Evolutionary conservation across 805 yeast species (phyloP), one percentile per base, ranked within the genome.

Genomic region (Nakazawaea populi): DNA sequence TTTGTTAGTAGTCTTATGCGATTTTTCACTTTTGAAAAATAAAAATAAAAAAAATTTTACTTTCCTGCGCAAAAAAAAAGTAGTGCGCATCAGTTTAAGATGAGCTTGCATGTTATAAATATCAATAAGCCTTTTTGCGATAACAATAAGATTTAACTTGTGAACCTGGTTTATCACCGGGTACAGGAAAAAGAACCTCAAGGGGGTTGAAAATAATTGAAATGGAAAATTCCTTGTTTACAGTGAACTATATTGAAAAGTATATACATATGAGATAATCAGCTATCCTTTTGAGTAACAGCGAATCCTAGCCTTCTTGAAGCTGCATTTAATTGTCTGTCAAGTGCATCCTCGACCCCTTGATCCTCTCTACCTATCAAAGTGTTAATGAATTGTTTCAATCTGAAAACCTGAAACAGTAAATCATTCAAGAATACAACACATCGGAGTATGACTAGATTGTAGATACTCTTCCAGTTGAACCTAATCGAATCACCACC

Each of bases 321-420:
- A 10, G 76, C 71, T 37, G 70, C 68, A 45, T 67, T 65, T 63
- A 74, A 61, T 52, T 72, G 70, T 36, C 62, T 59, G 47, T 78
- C 82, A 42, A 77, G 67, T 42, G 63, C 64, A 47, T 74, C 80
- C 56, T 78, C 83, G 5, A 68, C 60, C 5, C 77, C 79, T 29
- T 58, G 54, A 4, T 63, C 66, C 38, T 62, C 62, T 3, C 40
- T 51, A 6, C 54, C 50, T 32, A 47, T 31, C 6, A 51, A 6
- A 43, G 30, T 27, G 45, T 12, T 7, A 12, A 42, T 38, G 46
- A 44, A 40, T 29, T 42, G 47, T 43, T 37, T 51, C 8, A 62
- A 38, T 48, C 53, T 58, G 53, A 58, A 55, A 41, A 43, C 36
- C 18, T 57, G 52, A 55, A 56, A 63, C 4, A 40, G 42, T 12